Conservation (phyloP, 345 rosid species). For the Populus alba region DNA sequence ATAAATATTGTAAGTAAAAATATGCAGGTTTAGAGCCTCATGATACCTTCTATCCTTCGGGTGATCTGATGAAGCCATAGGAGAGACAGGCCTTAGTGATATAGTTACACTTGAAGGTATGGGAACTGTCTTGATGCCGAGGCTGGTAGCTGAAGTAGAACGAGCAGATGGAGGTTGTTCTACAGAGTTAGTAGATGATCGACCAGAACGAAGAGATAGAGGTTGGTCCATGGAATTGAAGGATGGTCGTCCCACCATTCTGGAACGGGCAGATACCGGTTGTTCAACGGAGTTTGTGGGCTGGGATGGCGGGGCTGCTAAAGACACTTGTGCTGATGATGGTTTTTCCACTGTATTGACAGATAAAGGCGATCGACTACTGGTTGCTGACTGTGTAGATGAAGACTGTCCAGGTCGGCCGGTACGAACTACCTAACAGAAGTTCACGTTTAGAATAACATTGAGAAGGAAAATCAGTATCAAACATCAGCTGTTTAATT, state of each 20-base stretch:
- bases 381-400: conserved; percentile 42
- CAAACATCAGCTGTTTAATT: not conserved
- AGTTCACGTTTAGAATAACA: not conserved
- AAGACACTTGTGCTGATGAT: conserved; percentile 30
- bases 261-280: conserved; percentile 42
- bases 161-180: conserved; percentile 54
- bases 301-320: conserved; percentile 39
- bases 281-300: conserved; percentile 36
- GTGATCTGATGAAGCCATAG: conserved; percentile 37
- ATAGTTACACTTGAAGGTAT: conserved; percentile 51
- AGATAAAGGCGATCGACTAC: conserved; percentile 31
- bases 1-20: not conserved
- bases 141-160: conserved; percentile 33
- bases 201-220: not conserved
- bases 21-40: not conserved
- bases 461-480: not conserved
- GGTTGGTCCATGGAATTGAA: conserved; percentile 5
- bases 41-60: conserved; percentile 59
- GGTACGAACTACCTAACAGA: conserved; percentile 57
- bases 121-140: conserved; percentile 40
- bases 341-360: conserved; percentile 39
- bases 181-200: conserved; percentile 22
- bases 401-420: conserved; percentile 47
- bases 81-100: conserved; percentile 56
- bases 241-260: conserved; percentile 27